Evolutionary conservation across 495 filamentous ascomycete genomes (phyloP), one percentile per base, ranked within the genome.

Genomic region (Tetracladium marchalianum): DNA sequence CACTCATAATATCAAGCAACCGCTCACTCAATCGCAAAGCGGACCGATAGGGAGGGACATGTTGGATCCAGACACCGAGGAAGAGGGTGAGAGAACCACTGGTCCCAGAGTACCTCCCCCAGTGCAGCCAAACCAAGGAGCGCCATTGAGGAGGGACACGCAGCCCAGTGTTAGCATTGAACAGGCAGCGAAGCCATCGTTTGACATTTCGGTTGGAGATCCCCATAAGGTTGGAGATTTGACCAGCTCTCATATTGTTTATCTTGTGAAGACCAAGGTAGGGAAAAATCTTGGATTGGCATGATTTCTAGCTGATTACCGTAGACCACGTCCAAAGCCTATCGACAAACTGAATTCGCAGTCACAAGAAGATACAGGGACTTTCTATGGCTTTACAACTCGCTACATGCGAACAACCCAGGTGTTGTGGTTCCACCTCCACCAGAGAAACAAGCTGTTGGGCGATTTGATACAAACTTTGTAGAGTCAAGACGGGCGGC

Each of bases 181-280:
- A 60, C 85, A 90, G 65, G 90, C 92, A 41, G 81, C 88, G 34
- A 86, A 92, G 54, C 93, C 92, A 11, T 82, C 72, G 22, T 97
- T 97, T 62, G 71, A 86, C n/a, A 95, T 98, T 51, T 77, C 72
- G 1, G 92, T 98, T 11, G 92, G 92, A 36, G 92, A 98, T 69
- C 93, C 93, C 34, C 87, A 95, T 62, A 98, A 97, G 64, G 90
- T 98, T 46, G 93, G 92, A 36, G 92, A 97, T 65, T 66, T 96
- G 59, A 95, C 93, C 11, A 94, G 85, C 58, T 94, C 89, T 51
- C 92, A 98, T 65, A 98, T 92, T 56, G 93, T 95, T 17, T 98
- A 98, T 64, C 85, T 88, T 52, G 90, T 98, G 35, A 72, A 83
- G 58, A 98, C 92, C 31, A 92, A 84, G 82, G 89, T 95, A 78